Conservation (phyloP, 2,329 filamentous ascomycete species). For the Apiospora aurea region DNA sequence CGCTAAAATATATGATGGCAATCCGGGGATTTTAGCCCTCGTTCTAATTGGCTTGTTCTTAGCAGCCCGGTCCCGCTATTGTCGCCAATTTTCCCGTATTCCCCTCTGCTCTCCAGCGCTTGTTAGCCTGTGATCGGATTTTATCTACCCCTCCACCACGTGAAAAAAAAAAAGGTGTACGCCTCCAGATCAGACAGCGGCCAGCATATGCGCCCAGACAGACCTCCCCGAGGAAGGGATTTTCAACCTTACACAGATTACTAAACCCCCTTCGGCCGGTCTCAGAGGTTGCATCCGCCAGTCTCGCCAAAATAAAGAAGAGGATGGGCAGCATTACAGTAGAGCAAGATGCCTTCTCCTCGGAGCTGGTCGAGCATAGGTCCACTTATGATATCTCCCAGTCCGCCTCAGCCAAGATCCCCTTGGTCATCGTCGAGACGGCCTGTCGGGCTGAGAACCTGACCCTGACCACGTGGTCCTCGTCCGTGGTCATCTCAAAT, state of each 20-base stretch:
- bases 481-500: slow-evolving; percentile 23
- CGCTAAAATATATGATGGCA: background rate
- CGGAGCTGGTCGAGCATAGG: slow-evolving; percentile 17
- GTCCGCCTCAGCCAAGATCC: slow-evolving; percentile 21
- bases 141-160: slow-evolving; percentile 10
- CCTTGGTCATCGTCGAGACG: slow-evolving; percentile 21
- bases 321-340: slow-evolving; percentile 7
- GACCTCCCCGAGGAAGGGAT: background rate
- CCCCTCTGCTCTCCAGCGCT: background rate
- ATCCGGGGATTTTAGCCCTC: background rate
- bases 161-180: background rate
- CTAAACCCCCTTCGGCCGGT: background rate
- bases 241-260: background rate
- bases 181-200: background rate
- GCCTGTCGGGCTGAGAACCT: slow-evolving; percentile 25
- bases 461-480: slow-evolving; percentile 23
- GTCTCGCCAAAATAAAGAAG: background rate
- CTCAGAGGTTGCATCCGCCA: slow-evolving; percentile 7
- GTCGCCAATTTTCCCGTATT: background rate
- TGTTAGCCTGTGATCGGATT: background rate
- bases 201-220: slow-evolving; percentile 13
- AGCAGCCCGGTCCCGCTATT: background rate
- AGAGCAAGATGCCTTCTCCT: background rate
- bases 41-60: background rate
- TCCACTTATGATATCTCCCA: slow-evolving; percentile 23